Evolutionary conservation across 129 eudicot species (phyloP), one percentile per base, ranked within the genome.

Genomic region (Chrysanthemum lavandulifolium): DNA sequence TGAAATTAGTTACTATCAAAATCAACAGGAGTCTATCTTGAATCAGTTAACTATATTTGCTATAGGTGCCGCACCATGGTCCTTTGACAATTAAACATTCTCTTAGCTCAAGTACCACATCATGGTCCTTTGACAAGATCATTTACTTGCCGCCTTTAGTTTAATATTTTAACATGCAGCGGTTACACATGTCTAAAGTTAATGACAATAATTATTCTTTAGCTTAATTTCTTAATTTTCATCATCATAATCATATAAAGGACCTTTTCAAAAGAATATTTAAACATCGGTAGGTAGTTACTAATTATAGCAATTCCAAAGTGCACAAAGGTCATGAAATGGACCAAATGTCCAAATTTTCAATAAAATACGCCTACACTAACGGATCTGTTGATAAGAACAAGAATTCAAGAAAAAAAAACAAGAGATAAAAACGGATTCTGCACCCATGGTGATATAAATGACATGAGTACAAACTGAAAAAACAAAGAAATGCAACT

Each of bases 191-290:
- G 74, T 76, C 69, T 62, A 57, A 54, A 68, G 51, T 3, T 49
- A 59, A 60, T 48, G 63, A 49, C 18, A 45, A 49, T 68, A 13
- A 31, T 56, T 56, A 56, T 56, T 56, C 54, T 71, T 10, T 71
- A 40, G 55, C 43, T 56, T 14, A 57, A 55, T 56, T 13, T 55
- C 67, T 21, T 67, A 45, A 25, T 67, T 19, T 16, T 65, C 16
- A 51, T 33, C 15, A 16, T 61, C 18, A 19, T 70, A 52, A 52
- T 36, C 65, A 29, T 45, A 64, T 10, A 52, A 6, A 64, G 13
- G 78, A 51, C 78, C 72, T 74, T 74, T 48, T 49, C 68, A 76
- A 29, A 51, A 63, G 23, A 5, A 68, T 77, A 61, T 33, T 60
- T 15, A 60, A 61, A 61, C 48, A 61, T 51, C 40, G 76, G 65